Evolutionary conservation across 441 rosid species (phyloP), one percentile per base, ranked within the genome.

Genomic region (Gossypium gossypioides): DNA sequence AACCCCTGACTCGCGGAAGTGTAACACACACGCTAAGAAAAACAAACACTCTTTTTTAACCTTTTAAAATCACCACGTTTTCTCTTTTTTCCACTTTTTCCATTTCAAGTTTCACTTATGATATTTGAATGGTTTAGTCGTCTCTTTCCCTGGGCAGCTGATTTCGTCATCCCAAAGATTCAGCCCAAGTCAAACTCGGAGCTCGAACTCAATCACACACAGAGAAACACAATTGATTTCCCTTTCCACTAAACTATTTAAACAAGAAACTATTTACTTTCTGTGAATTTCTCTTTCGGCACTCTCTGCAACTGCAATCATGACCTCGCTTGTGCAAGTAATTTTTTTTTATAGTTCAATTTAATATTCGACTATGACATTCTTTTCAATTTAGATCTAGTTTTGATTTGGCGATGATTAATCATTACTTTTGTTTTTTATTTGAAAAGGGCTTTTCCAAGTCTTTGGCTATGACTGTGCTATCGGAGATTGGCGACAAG

Each of bases 401-500:
- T 57, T 65, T 72, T 42, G 61, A 66, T 75, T 62, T 69, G 0
- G 21, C 4, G 10, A 58, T 62, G 2, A 29, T 60, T 22, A 21
- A 12, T 34, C 25, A 8, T 61, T 24, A 4, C 18, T 48, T 37
- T 46, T 1, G 7, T 24, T 58, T 72, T 22, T 6, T 60, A n/a
- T 55, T 70, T 34, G n/a, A 56, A 9, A 78, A 91, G 96, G 98
- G 96, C 50, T 91, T 91, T 76, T 84, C 91, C 60, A 93, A 93
- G 84, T 93, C 98, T 7, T 88, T 91, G 44, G 97, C 96, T 55
- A 89, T 93, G 96, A 93, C 97, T 24, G 88, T 91, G 52, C 81
- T 89, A 19, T 93, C 97, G 2, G 97, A 93, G 87, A 88, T 93
- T 77, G 98, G 97, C 22, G 98, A 91, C 82, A 93, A 91, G 86